Evolutionary conservation across 1,284 basidiomycete genomes (phyloP).

Genomic region (Porphyrellus sp.): DNA sequence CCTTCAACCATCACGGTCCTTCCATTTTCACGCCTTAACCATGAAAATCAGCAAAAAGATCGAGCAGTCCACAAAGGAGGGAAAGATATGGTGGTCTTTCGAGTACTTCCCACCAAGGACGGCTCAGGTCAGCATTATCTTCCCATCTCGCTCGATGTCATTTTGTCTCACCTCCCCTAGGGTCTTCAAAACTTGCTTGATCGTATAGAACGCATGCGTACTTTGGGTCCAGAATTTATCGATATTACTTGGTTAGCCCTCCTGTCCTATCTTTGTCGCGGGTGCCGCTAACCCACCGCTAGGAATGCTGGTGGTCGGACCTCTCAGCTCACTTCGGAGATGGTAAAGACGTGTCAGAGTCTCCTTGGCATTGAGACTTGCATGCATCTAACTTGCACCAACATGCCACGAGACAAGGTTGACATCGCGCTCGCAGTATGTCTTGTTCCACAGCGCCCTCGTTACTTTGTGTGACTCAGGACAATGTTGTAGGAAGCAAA

Average conservation of each 20-base stretch:
- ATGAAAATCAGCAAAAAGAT: constrained; percentile 95
- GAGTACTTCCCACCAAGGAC: constrained; percentile 96
- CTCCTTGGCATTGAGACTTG: constrained; percentile 93
- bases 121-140: constrained; percentile 65
- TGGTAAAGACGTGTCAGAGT: constrained; percentile 94
- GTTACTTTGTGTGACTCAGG: constrained; percentile 12
- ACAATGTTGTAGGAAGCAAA: constrained; percentile 77
- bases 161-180: constrained; percentile 39
- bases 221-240: constrained; percentile 94
- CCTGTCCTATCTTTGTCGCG: not conserved
- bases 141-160: not conserved
- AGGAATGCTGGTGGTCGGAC: constrained; percentile 97
- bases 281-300: constrained; percentile 6
- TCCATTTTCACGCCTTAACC: constrained; percentile 12
- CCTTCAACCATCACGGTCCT: constrained; percentile 18
- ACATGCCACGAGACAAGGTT: constrained; percentile 94
- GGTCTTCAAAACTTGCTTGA: constrained; percentile 93
- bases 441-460: constrained; percentile 21
- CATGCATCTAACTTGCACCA: constrained; percentile 98
- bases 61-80: constrained; percentile 75
- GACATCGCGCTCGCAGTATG: constrained; percentile 83
- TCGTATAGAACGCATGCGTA: constrained; percentile 97
- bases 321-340: constrained; percentile 88
- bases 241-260: constrained; percentile 90
- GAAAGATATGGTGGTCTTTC: constrained; percentile 91